phyloP scores from a whole-genome alignment of 768 basidiomycete species.

The Lentinula sp. region DNA sequence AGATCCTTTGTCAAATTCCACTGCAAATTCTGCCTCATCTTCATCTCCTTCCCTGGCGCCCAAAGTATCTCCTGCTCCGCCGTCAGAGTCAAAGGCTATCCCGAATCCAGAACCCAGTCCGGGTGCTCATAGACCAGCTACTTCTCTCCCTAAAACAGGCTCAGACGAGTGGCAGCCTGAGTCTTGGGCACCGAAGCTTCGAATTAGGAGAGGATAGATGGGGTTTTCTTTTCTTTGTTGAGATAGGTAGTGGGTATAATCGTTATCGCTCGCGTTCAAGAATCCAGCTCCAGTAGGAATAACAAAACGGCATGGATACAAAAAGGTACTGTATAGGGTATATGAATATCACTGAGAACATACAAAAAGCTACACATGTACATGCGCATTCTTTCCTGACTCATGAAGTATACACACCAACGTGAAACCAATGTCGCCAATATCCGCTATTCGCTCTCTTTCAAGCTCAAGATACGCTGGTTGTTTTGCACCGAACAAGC shows the following conservation, averaged over 20 bases:
- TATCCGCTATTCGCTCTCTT: background rate
- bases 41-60: background rate
- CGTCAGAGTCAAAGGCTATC: background rate
- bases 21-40: background rate
- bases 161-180: slow-evolving; percentile 8
- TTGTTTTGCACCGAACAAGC: background rate
- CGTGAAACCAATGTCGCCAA: background rate
- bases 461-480: background rate
- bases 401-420: slow-evolving; percentile 1
- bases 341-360: background rate
- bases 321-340: background rate
- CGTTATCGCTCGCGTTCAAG: too few relatives aligned
- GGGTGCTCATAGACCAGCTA: background rate
- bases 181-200: slow-evolving; percentile 6
- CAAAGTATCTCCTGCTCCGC: background rate
- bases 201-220: background rate
- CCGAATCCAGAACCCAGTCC: background rate
- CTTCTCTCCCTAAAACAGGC: slow-evolving; percentile 2
- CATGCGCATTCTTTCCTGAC: background rate
- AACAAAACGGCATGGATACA: background rate
- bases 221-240: too few relatives aligned
- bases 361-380: background rate
- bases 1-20: background rate
- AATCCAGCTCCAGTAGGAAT: background rate
- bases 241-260: too few relatives aligned